A percentile compares a stretch with the other conserved stretches of the same genome.
Evolutionary conservation across 176 grass and related monocot species (phyloP).

Genomic region (Triticum monococcum): DNA sequence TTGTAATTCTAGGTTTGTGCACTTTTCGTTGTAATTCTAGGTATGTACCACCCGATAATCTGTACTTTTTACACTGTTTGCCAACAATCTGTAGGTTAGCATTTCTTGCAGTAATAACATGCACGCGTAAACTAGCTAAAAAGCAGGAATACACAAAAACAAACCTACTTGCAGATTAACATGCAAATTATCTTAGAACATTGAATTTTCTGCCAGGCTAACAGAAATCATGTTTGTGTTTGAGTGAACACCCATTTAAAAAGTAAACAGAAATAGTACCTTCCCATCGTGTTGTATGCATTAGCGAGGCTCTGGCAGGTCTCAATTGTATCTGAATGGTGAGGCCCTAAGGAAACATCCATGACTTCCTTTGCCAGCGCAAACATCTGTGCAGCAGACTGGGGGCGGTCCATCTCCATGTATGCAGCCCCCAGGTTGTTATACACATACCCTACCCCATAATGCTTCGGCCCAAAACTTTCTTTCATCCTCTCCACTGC

Average conservation of each 20-base stretch:
- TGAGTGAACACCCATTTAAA: neutral
- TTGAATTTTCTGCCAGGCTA: neutral
- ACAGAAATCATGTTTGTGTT: neutral
- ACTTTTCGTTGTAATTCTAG: too few relatives aligned
- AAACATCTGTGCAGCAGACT: conserved; percentile 90
- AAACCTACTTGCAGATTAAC: neutral
- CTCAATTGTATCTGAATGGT: conserved; percentile 84
- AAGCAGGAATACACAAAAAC: neutral
- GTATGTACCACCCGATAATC: neutral
- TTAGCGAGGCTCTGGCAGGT: conserved; percentile 88
- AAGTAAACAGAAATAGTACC: conserved; percentile 28
- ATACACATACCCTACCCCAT: conserved; percentile 81
- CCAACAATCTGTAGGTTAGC: neutral
- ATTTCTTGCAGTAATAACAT: neutral
- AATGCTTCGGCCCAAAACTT: conserved; percentile 84
- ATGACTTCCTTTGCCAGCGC: conserved; percentile 78
- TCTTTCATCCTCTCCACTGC: conserved; percentile 82
- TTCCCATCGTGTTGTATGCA: conserved; percentile 77
- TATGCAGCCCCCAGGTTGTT: conserved; percentile 90
- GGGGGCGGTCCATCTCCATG: conserved; percentile 79
- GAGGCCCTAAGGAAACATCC: conserved; percentile 75
- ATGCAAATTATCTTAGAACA: neutral
- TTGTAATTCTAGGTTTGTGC: too few relatives aligned
- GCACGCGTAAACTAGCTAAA: neutral
- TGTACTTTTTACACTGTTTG: neutral